Conservation (phyloP, 73 alveolate species). For the Paramecium bursaria region DNA sequence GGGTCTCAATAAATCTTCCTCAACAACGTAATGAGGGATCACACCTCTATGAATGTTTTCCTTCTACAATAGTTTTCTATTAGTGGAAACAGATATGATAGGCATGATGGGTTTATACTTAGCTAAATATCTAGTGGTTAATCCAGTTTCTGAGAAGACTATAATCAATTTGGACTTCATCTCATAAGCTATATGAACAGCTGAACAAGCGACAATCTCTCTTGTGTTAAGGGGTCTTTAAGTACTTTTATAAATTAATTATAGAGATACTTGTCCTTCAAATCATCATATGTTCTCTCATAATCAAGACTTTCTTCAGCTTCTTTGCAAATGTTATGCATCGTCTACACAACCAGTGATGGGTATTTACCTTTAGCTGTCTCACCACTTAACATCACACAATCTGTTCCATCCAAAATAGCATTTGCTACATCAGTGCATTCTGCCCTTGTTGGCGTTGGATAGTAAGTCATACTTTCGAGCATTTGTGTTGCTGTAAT, state of each 20-base stretch:
- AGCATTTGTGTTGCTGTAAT: constrained; percentile 83
- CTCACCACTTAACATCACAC: constrained; percentile 83
- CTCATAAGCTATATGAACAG: constrained; percentile 34
- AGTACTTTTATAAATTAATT: not conserved
- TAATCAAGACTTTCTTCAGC: constrained; percentile 74
- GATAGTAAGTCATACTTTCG: constrained; percentile 85
- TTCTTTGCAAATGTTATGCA: constrained; percentile 71
- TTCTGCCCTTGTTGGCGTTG: constrained; percentile 94
- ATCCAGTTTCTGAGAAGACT: constrained; percentile 28
- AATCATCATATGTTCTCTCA: constrained; percentile 34
- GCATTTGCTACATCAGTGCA: constrained; percentile 89
- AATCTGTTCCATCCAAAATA: constrained; percentile 89
- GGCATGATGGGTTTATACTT: constrained; percentile 37
- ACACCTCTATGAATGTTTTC: not conserved
- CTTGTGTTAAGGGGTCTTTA: not conserved
- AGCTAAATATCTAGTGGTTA: constrained; percentile 39
- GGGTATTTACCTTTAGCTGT: constrained; percentile 83
- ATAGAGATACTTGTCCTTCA: not conserved
- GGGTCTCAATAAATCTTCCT: not conserved
- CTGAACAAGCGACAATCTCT: constrained; percentile 17
- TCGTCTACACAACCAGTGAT: constrained; percentile 69
- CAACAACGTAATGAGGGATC: not conserved
- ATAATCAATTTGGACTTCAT: constrained; percentile 2
- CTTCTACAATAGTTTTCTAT: not conserved
- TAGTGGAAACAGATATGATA: not conserved